phyloP scores from a whole-genome alignment of 2,329 filamentous ascomycete species.

The Aspergillus floridensis region DNA sequence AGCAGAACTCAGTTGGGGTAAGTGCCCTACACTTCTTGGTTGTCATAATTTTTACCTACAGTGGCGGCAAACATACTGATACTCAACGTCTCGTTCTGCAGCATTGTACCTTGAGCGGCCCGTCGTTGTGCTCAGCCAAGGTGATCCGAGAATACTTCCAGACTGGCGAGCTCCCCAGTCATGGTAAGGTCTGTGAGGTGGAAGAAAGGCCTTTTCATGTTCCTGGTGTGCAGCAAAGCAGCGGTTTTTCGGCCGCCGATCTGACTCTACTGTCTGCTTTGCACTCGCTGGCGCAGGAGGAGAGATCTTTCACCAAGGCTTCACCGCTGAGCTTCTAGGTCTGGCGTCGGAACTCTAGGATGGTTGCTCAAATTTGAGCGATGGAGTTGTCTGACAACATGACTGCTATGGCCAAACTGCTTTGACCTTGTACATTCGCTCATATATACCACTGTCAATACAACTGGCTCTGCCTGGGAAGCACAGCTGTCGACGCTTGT shows the following conservation, averaged over 20 bases:
- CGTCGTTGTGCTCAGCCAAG: conserved; percentile 2
- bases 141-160: conserved; percentile 6
- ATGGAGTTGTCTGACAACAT: too few species aligned
- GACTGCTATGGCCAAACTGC: too few species aligned
- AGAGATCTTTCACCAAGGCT: background rate
- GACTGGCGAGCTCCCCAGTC: background rate
- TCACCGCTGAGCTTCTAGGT: background rate
- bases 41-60: background rate
- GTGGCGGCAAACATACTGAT: background rate
- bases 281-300: background rate
- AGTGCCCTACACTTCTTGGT: background rate
- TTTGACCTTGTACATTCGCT: too few species aligned
- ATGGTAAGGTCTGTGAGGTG: conserved; percentile 3
- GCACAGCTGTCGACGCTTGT: background rate
- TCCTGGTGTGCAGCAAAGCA: background rate
- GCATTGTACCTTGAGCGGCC: conserved; percentile 2
- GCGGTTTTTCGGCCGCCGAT: background rate
- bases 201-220: conserved; percentile 1
- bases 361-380: too few species aligned
- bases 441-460: background rate
- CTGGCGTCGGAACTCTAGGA: background rate
- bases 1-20: conserved; percentile 7
- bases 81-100: background rate
- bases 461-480: too few species aligned
- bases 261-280: background rate